These are phyloP conservation scores for Osmanthus fragrans DNA, from an alignment of 257 asterid species.

Conservation along the genomic window DNA sequence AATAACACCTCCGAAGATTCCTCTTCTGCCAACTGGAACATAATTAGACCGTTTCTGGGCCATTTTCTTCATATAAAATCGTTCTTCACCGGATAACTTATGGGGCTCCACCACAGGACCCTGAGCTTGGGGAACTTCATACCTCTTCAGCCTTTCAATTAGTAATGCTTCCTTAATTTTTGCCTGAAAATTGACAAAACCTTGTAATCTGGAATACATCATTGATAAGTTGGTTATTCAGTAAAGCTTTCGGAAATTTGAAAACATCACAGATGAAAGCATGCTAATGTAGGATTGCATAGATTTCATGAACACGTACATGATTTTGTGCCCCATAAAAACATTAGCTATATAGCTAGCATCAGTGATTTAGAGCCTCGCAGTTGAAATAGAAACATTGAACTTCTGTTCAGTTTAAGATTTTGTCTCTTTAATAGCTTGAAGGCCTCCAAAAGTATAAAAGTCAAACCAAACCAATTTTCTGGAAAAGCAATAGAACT, in stretches of 20 bases:
- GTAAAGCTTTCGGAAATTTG: not conserved
- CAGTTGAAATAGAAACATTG: not conserved
- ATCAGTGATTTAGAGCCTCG: not conserved
- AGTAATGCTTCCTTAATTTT: constrained; percentile 72
- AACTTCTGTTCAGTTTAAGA: not conserved
- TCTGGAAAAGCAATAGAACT: not conserved
- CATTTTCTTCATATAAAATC: constrained; percentile 84
- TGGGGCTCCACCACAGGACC: constrained; percentile 84
- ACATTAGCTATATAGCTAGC: not conserved
- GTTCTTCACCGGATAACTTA: constrained; percentile 78
- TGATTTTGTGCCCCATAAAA: not conserved
- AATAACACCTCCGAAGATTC: constrained; percentile 91
- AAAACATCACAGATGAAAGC: not conserved
- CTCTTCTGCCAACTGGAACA: constrained; percentile 94
- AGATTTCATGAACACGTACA: not conserved
- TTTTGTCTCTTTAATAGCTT: not conserved
- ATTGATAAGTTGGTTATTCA: constrained; percentile 12
- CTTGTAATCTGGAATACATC: not conserved
- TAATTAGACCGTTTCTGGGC: constrained; percentile 88
- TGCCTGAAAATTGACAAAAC: constrained; percentile 47
- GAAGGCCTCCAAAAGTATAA: not conserved
- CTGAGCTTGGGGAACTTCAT: constrained; percentile 81
- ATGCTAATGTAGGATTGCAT: not conserved
- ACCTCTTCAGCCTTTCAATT: constrained; percentile 76
- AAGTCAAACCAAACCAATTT: not conserved